Conservation (phyloP, 371 early-diverging fungal species). For the Rhizopus sp. region DNA sequence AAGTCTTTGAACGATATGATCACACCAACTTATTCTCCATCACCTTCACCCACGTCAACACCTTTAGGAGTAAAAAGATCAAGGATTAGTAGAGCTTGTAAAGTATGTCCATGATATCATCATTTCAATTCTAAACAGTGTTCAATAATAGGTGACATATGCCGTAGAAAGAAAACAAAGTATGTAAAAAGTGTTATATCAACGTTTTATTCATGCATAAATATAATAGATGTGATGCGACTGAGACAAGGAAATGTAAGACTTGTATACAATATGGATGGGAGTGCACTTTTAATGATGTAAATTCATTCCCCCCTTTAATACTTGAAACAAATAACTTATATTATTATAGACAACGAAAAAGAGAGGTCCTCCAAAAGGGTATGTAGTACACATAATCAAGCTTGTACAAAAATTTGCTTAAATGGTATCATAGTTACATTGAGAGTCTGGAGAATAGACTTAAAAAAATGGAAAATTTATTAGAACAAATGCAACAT, state of each 20-base stretch:
- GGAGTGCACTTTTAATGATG: conserved; percentile 53
- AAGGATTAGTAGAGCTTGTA: conserved; percentile 40
- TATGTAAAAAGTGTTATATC: conserved; percentile 8
- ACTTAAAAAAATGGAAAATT: conserved; percentile 41
- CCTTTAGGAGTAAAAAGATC: conserved; percentile 24
- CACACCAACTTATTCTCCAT: not conserved
- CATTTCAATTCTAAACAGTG: not conserved
- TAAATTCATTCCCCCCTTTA: conserved; percentile 18
- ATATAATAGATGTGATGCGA: conserved; percentile 40
- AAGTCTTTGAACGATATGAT: not conserved
- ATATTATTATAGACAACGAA: conserved; percentile 21
- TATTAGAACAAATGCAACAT: conserved; percentile 33
- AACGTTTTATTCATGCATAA: conserved; percentile 1
- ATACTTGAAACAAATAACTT: not conserved
- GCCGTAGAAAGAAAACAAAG: conserved; percentile 52
- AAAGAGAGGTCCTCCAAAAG: conserved; percentile 40
- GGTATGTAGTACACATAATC: conserved; percentile 19
- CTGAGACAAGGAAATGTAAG: conserved; percentile 31
- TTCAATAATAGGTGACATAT: conserved; percentile 38
- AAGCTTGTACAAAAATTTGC: not conserved
- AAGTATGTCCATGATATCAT: not conserved
- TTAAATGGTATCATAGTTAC: conserved; percentile 22
- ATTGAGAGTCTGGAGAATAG: conserved; percentile 50
- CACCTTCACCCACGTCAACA: not conserved
- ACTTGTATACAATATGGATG: conserved; percentile 48